Percentiles rank a stretch among this genome's conserved stretches.
Conservation (phyloP, 768 basidiomycete species). For the Sarcomyxa edulis region DNA sequence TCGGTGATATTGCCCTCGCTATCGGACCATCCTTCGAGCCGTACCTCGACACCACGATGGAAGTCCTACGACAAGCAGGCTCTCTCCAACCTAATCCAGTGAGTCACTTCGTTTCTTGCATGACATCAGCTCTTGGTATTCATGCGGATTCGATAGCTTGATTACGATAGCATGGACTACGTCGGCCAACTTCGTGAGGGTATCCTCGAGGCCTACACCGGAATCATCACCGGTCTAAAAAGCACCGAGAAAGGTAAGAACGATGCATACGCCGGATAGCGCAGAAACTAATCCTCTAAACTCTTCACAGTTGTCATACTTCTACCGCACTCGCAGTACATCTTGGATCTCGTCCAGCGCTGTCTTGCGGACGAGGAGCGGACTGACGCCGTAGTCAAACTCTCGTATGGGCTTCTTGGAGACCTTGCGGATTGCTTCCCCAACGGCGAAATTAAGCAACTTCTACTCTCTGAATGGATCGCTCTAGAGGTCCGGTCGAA, state of each 20-base stretch:
- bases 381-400: constrained; percentile 68
- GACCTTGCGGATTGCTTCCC: constrained; percentile 90
- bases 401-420: constrained; percentile 83
- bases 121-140: constrained; percentile 4
- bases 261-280: no score
- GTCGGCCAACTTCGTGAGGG: constrained; percentile 87
- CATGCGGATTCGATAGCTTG: constrained; percentile 40
- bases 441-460: constrained; percentile 72
- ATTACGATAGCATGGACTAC: constrained; percentile 91
- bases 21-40: constrained; percentile 84
- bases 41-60: constrained; percentile 87
- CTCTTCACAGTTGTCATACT: constrained; percentile 40
- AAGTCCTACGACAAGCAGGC: constrained; percentile 87
- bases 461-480: constrained; percentile 77
- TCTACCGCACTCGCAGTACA: constrained; percentile 62
- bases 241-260: constrained; percentile 70
- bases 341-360: constrained; percentile 79
- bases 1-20: constrained; percentile 94
- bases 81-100: constrained; percentile 84
- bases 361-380: constrained; percentile 79
- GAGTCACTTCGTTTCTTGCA: constrained; percentile 20
- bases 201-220: constrained; percentile 95
- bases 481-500: constrained; percentile 68
- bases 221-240: constrained; percentile 89
- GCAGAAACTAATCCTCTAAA: no score